These are phyloP conservation scores for Fagus crenata DNA, from an alignment of 306 rosid species.

Conservation along the genomic window DNA sequence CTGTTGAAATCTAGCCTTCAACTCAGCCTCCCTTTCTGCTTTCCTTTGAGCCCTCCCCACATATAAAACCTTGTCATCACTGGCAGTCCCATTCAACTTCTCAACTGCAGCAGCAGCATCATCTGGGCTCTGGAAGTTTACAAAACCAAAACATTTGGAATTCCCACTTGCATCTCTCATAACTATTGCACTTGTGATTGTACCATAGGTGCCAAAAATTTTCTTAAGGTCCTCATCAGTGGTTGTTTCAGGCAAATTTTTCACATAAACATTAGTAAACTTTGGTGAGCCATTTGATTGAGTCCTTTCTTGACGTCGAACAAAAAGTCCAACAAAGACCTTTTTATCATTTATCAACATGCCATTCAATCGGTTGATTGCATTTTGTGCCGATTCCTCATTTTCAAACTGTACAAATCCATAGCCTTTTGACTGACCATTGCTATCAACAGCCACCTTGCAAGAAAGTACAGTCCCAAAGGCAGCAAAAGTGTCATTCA, in stretches of 20 bases:
- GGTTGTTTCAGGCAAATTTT: constrained; percentile 56
- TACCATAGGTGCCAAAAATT: constrained; percentile 52
- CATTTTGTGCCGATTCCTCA: constrained; percentile 62
- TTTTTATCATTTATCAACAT: constrained; percentile 75
- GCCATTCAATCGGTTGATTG: constrained; percentile 63
- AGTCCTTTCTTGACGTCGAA: constrained; percentile 60
- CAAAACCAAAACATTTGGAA: constrained; percentile 86
- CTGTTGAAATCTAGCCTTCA: constrained; percentile 71
- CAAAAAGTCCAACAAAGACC: constrained; percentile 63
- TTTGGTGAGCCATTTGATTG: constrained; percentile 47
- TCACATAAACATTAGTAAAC: constrained; percentile 78
- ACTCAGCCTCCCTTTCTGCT: constrained; percentile 67
- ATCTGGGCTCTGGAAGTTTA: constrained; percentile 55
- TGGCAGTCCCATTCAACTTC: constrained; percentile 53
- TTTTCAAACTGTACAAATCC: constrained; percentile 82
- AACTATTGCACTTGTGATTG: constrained; percentile 63
- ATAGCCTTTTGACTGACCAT: constrained; percentile 73
- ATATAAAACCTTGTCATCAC: constrained; percentile 58
- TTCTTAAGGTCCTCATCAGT: constrained; percentile 56
- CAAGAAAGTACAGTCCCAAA: constrained; percentile 84
- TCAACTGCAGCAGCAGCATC: constrained; percentile 71
- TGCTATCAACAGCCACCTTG: constrained; percentile 67
- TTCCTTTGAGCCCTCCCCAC: constrained; percentile 87
- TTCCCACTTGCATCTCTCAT: constrained; percentile 67
- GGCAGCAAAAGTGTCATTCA: constrained; percentile 68